A percentile compares a stretch with the other conserved stretches of the same genome.
phyloP scores from a whole-genome alignment of 768 basidiomycete genomes.

The Arthromyces matolae region DNA sequence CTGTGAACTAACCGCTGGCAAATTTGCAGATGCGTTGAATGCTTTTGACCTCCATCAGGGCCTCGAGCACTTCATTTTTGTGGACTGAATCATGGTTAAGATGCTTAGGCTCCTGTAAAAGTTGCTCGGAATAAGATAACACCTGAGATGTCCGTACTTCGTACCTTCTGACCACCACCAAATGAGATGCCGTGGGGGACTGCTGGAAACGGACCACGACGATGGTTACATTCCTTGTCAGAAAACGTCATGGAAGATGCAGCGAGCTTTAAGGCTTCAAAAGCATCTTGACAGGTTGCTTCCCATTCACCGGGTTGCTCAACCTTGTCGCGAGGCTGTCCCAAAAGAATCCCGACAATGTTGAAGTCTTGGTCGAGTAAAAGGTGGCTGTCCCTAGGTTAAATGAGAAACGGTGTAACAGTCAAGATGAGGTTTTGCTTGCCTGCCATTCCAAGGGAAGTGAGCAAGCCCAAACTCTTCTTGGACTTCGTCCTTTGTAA shows the following conservation, averaged over 20 bases:
- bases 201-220: background rate
- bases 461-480: no score
- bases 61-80: background rate
- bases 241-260: background rate
- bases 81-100: background rate
- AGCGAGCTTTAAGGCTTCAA: background rate
- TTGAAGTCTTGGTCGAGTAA: background rate
- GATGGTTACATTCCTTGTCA: background rate
- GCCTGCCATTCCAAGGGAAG: background rate
- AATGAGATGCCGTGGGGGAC: background rate
- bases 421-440: no score
- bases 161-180: background rate
- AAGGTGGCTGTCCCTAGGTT: background rate
- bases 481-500: no score
- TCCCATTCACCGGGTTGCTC: background rate
- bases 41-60: background rate
- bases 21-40: background rate
- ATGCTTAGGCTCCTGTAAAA: background rate
- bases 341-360: background rate
- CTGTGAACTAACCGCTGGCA: no score
- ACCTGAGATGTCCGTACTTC: background rate
- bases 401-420: background rate
- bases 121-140: background rate
- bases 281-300: background rate
- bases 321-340: background rate